These are phyloP conservation scores for Knoxia roxburghii DNA, from an alignment of 257 asterid species.

Conservation along the genomic window DNA sequence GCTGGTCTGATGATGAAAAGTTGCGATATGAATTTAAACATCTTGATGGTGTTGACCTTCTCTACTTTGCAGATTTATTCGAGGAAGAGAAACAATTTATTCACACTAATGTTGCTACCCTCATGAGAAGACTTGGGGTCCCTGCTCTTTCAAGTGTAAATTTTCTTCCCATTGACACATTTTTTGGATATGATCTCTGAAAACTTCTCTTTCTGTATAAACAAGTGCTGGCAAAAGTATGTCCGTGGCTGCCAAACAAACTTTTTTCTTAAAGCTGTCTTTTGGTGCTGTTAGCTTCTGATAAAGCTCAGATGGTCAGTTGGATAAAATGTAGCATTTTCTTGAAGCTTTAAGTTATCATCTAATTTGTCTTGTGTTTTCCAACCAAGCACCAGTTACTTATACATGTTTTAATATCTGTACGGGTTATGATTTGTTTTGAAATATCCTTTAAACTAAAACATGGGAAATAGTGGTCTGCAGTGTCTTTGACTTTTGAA, in stretches of 20 bases:
- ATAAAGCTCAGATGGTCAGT: not conserved
- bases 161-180: conserved; percentile 16
- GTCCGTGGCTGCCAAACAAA: not conserved
- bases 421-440: not conserved
- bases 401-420: not conserved
- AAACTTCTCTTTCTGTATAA: not conserved
- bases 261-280: not conserved
- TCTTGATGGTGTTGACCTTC: conserved; percentile 54
- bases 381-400: not conserved
- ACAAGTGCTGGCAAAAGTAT: not conserved
- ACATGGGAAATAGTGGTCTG: not conserved
- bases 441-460: not conserved
- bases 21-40: conserved; percentile 62
- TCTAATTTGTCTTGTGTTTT: not conserved
- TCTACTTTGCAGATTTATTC: conserved; percentile 53
- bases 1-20: conserved; percentile 80
- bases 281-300: not conserved
- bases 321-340: not conserved
- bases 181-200: conserved; percentile 4
- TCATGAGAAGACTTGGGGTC: conserved; percentile 57
- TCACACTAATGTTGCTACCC: conserved; percentile 38
- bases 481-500: not conserved
- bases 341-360: not conserved
- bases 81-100: conserved; percentile 47
- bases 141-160: conserved; percentile 73